Conservation (phyloP, 345 rosid species). For the Eutrema japonicum region DNA sequence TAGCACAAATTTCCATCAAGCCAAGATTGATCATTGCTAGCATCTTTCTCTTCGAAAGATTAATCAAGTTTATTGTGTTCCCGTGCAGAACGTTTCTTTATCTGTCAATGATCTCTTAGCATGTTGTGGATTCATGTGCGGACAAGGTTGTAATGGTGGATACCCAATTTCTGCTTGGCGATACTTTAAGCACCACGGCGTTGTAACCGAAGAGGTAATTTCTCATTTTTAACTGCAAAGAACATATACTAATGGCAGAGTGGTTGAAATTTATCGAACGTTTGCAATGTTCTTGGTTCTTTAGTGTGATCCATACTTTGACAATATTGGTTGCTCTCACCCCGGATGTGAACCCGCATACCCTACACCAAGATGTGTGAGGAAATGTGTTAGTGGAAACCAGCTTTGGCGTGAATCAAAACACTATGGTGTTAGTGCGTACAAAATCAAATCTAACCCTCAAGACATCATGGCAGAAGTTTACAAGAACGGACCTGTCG, state of each 20-base stretch:
- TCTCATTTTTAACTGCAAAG: slow-evolving; percentile 15
- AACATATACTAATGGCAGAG: not conserved
- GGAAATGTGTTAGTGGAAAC: slow-evolving; percentile 71
- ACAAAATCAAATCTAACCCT: slow-evolving; percentile 69
- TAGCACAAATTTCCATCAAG: slow-evolving; percentile 32
- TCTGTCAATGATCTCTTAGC: slow-evolving; percentile 93
- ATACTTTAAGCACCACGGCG: slow-evolving; percentile 73
- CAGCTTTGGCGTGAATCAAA: slow-evolving; percentile 78
- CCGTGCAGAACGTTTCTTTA: slow-evolving; percentile 73
- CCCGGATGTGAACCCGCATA: slow-evolving; percentile 95
- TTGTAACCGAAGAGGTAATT: slow-evolving; percentile 89
- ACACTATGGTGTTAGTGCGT: slow-evolving; percentile 75
- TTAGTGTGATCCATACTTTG: slow-evolving; percentile 96
- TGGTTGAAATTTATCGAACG: not conserved
- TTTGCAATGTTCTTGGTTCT: slow-evolving; percentile 23
- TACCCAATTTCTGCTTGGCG: slow-evolving; percentile 81
- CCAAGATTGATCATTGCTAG: slow-evolving; percentile 7
- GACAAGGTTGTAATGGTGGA: slow-evolving; percentile 90
- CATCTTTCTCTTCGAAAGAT: not conserved
- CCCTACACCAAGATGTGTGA: slow-evolving; percentile 88
- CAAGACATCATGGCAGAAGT: slow-evolving; percentile 80
- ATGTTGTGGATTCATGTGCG: slow-evolving; percentile 94
- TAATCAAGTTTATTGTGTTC: slow-evolving; percentile 4
- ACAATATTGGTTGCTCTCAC: slow-evolving; percentile 83
- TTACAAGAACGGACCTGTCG: slow-evolving; percentile 88